A percentile compares a stretch with the other conserved stretches of the same genome.
These are phyloP conservation scores for Fragaria ananassa DNA, from an alignment of 306 rosid species.

Conservation along the genomic window DNA sequence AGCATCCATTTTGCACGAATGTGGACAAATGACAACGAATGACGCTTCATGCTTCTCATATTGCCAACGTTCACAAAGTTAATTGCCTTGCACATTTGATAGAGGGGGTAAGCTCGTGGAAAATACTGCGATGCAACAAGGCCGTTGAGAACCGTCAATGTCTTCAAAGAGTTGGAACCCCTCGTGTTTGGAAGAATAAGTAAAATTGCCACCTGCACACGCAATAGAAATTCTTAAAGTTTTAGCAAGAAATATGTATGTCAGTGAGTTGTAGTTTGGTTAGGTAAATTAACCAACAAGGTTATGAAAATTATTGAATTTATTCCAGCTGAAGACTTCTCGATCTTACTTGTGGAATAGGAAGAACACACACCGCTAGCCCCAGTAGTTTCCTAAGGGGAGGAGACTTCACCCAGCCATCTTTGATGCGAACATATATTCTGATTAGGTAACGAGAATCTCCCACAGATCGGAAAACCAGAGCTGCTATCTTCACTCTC, in stretches of 20 bases:
- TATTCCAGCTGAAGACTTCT: neutral
- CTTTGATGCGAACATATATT: conserved; percentile 7
- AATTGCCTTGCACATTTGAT: neutral
- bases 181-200: neutral
- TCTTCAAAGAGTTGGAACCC: neutral
- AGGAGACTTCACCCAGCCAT: neutral
- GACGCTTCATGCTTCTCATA: neutral
- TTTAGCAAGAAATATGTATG: too few species aligned
- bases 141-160: neutral
- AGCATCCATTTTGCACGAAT: too few species aligned
- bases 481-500: conserved; percentile 22
- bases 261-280: too few species aligned
- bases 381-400: neutral
- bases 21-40: neutral
- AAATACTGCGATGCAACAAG: neutral
- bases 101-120: neutral
- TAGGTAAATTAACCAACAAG: too few species aligned
- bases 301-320: too few species aligned
- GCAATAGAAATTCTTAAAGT: neutral
- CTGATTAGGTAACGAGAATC: conserved; percentile 15
- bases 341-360: conserved; percentile 8
- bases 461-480: conserved; percentile 16
- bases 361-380: conserved; percentile 17
- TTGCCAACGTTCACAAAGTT: neutral
- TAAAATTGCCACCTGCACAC: conserved; percentile 22